Evolutionary conservation across 371 early-diverging fungal species (phyloP), one percentile per base, ranked within the genome.

Genomic region (Thermomucor indicae-seudaticae): DNA sequence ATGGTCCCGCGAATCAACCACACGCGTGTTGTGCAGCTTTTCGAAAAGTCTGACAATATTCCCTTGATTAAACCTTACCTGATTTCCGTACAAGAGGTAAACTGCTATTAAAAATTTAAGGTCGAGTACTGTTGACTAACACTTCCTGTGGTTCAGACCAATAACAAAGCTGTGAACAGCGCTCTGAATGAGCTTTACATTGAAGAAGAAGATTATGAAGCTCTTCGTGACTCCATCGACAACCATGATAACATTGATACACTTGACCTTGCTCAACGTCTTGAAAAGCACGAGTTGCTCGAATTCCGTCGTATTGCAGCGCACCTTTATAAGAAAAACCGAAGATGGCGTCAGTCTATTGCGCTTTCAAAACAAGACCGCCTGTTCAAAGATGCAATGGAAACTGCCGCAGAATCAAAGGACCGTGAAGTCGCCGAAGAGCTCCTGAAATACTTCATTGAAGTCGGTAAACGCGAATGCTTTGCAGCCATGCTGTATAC

Each of bases 271-370:
- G 97, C 97, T 0, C 84, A 88, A 57, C 80, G 92, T 12, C 74
- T 98, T 49, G 95, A 95, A 69, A 89, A 90, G 71, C 97, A 97
- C 67, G 95, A 93, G 49, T 77, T 96, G 24, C 67, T 98, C 11
- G 97, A 97, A 71, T 98, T 98, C 86, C 88, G 97, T 23, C 84
- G 97, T 34, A 93, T 98, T 48, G 90, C 96, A 11, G 93, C 97
- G 2, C 92, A 91, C 51, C 72, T 98, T 42, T 97, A 94, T 84
- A 92, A 83, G 83, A 86, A 78, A 55, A 95, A 93, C 82, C 88
- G 91, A 70, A 86, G 93, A 55, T 97, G 95, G 95, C 82, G 85
- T 65, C 91, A 96, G 69, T 93, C 96, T 12, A 86, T 98, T 65
- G 81, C 84, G 10, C 77, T 98, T 49, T 96, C 94, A 17, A 96